Evolutionary conservation across 768 basidiomycete genomes (phyloP).

Genomic region (Neoboletus brunneissimus): DNA sequence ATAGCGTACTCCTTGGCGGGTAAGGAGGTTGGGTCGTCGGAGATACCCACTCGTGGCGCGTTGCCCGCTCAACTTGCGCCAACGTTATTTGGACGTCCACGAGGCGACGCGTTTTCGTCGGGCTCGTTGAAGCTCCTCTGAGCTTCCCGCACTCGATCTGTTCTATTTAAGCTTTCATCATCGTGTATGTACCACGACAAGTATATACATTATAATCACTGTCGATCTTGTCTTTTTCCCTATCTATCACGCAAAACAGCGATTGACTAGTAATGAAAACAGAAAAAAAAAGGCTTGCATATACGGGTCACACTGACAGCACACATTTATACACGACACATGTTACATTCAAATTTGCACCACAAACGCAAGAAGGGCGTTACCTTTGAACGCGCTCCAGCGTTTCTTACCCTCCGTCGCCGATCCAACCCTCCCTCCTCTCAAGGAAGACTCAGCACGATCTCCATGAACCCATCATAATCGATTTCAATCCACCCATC

Average conservation of each 20-base stretch:
- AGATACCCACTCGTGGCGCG: constrained; percentile 27
- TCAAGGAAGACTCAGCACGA: constrained; percentile 47
- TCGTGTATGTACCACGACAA: constrained; percentile 1
- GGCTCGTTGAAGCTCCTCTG: constrained; percentile 19
- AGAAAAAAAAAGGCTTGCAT: not conserved
- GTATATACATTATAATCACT: not conserved
- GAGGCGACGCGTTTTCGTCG: constrained; percentile 32
- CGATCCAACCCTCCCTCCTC: not conserved
- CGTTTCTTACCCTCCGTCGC: too few species aligned
- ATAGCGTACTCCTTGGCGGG: constrained; percentile 42
- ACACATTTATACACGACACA: constrained; percentile 13
- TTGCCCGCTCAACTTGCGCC: constrained; percentile 24
- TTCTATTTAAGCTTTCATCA: not conserved
- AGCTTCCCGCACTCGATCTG: constrained; percentile 1
- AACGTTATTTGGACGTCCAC: constrained; percentile 29
- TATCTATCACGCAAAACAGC: not conserved
- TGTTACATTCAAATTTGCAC: not conserved
- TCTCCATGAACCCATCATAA: constrained; percentile 55
- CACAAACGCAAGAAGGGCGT: not conserved
- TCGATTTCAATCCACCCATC: constrained; percentile 53
- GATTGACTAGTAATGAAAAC: not conserved
- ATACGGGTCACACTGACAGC: not conserved
- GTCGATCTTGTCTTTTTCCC: not conserved
- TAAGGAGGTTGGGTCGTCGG: constrained; percentile 45
- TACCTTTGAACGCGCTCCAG: not conserved